These are phyloP conservation scores for Anthostomella pinea DNA, from an alignment of 2,329 filamentous ascomycete species.

Conservation along the genomic window DNA sequence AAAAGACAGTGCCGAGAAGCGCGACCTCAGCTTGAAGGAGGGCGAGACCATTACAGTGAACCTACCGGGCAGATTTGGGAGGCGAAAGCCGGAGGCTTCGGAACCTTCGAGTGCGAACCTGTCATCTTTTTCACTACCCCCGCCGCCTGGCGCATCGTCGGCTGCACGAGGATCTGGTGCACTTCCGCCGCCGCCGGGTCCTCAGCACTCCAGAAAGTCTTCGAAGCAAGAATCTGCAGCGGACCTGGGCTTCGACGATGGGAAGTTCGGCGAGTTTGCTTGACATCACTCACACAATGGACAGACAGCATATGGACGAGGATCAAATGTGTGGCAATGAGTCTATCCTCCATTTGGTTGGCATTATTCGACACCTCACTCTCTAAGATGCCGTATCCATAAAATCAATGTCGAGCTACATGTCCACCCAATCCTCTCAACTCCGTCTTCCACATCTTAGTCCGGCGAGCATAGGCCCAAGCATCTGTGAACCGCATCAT, in stretches of 20 bases:
- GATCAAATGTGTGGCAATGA: not conserved
- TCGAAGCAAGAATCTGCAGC: slow-evolving; percentile 55
- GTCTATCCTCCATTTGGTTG: too few species aligned
- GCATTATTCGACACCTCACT: too few species aligned
- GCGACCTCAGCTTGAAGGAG: slow-evolving; percentile 82
- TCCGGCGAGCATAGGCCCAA: slow-evolving; percentile 6
- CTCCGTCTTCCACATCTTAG: not conserved
- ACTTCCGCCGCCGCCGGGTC: slow-evolving; percentile 66
- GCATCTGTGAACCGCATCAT: slow-evolving; percentile 6
- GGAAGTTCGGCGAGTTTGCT: slow-evolving; percentile 82
- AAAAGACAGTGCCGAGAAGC: slow-evolving; percentile 52
- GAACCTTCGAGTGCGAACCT: slow-evolving; percentile 29
- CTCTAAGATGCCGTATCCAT: slow-evolving; percentile 6
- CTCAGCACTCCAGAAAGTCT: slow-evolving; percentile 58
- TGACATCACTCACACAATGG: slow-evolving; percentile 26
- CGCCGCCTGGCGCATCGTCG: slow-evolving; percentile 55
- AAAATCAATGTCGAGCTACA: slow-evolving; percentile 6
- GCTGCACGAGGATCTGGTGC: slow-evolving; percentile 32
- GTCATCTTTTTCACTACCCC: slow-evolving; percentile 69
- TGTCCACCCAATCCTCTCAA: slow-evolving; percentile 2
- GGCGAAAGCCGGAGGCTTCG: slow-evolving; percentile 42
- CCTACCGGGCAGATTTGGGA: slow-evolving; percentile 58
- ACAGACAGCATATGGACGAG: slow-evolving; percentile 5
- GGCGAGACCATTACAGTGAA: slow-evolving; percentile 86
- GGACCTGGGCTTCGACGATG: slow-evolving; percentile 80